Percentiles rank a stretch among this genome's conserved stretches.
Conservation (phyloP, 805 yeast genomes). For the Wickerhamiella lipophila region DNA sequence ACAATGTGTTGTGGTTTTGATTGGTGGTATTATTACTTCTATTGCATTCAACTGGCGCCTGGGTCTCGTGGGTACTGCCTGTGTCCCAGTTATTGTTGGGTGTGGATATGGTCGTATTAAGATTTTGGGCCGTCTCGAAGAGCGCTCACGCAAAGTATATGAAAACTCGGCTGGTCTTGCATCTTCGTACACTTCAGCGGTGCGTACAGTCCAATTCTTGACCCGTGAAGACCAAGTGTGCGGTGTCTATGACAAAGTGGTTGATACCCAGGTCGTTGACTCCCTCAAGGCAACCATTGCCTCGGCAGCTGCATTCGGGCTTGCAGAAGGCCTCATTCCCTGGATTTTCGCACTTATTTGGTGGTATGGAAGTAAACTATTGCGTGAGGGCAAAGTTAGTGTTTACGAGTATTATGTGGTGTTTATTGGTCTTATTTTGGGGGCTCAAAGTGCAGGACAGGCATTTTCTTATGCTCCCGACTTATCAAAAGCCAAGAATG, state of each 20-base stretch:
- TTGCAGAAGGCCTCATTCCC: conserved; percentile 31
- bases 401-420: conserved; percentile 31
- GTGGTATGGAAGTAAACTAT: conserved; percentile 33
- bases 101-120: conserved; percentile 31
- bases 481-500: conserved; percentile 32
- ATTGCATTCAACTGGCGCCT: conserved; percentile 32
- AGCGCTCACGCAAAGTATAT: conserved; percentile 30
- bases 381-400: conserved; percentile 25
- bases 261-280: conserved; percentile 24
- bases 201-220: conserved; percentile 32
- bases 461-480: conserved; percentile 35
- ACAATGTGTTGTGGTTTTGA: conserved; percentile 28
- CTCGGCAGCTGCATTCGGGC: conserved; percentile 30
- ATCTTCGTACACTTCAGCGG: conserved; percentile 30
- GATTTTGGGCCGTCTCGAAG: conserved; percentile 27
- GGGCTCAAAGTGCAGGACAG: conserved; percentile 34
- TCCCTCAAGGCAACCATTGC: conserved; percentile 23
- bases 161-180: conserved; percentile 32
- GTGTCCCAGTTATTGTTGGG: conserved; percentile 30
- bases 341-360: conserved; percentile 32
- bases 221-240: conserved; percentile 32
- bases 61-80: conserved; percentile 31
- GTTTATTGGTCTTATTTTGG: conserved; percentile 30
- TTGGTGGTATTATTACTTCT: conserved; percentile 31
- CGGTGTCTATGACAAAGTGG: conserved; percentile 23